A percentile compares a stretch with the other conserved stretches of the same genome.
These are phyloP conservation scores for Apiospora arundinis DNA, from an alignment of 2,329 filamentous ascomycete species.

Conservation along the genomic window DNA sequence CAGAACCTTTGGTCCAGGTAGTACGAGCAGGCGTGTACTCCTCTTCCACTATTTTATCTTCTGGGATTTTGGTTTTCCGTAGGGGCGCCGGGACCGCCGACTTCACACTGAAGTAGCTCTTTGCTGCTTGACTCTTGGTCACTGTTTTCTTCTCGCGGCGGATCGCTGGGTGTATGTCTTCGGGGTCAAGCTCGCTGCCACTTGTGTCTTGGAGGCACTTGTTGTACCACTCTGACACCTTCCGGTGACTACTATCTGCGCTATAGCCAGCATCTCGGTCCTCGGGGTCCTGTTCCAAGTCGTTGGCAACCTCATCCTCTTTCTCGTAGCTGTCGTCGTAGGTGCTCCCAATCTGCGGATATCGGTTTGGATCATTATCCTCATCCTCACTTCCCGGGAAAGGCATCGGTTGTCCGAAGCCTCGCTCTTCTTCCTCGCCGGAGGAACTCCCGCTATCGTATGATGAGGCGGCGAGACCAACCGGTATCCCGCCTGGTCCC, in stretches of 20 bases:
- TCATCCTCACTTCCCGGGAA: neutral
- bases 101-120: neutral
- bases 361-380: neutral
- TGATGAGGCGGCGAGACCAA: neutral
- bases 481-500: neutral
- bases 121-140: neutral
- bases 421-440: neutral
- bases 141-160: neutral
- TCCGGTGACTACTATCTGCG: neutral
- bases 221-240: conserved; percentile 5
- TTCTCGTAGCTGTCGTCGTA: conserved; percentile 18
- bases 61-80: neutral
- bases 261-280: neutral
- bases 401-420: neutral
- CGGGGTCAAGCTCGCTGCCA: neutral
- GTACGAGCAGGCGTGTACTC: conserved; percentile 1
- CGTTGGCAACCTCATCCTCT: neutral
- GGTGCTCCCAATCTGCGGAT: neutral
- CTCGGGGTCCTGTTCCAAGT: neutral
- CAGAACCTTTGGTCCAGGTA: neutral
- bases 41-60: neutral
- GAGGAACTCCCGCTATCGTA: neutral
- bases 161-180: conserved; percentile 2
- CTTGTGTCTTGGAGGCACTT: neutral
- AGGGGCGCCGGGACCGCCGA: neutral